Percentiles rank a stretch among this genome's conserved stretches.
Conservation (phyloP, 371 early-diverging fungal species). For the Mucor lusitanicus region DNA sequence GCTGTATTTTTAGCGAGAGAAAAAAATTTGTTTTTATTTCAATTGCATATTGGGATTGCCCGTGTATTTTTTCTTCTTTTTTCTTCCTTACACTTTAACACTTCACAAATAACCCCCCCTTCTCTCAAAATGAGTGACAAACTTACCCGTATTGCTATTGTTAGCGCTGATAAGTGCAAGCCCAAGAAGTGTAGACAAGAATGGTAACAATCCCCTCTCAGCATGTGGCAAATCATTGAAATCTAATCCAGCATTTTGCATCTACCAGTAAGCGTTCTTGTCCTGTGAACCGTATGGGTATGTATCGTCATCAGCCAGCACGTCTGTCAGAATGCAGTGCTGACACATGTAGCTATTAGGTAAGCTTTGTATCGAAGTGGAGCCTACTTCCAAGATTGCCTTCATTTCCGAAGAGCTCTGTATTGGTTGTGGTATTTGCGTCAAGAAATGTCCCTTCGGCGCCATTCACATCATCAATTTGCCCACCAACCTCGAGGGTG, state of each 20-base stretch:
- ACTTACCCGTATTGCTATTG: slow-evolving; percentile 95
- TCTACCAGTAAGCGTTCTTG: slow-evolving; percentile 76
- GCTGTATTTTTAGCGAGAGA: neutral
- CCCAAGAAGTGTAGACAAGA: slow-evolving; percentile 99
- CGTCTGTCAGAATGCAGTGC: neutral
- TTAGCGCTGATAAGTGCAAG: slow-evolving; percentile 97
- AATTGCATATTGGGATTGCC: slow-evolving; percentile 8
- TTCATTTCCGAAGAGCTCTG: slow-evolving; percentile 97
- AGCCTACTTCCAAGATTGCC: slow-evolving; percentile 82
- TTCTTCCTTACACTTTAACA: slow-evolving; percentile 18
- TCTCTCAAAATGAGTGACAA: slow-evolving; percentile 65
- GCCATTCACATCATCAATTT: slow-evolving; percentile 99
- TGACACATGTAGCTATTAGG: slow-evolving; percentile 52
- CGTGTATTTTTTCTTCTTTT: slow-evolving; percentile 8
- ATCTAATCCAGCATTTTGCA: neutral
- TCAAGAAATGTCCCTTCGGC: slow-evolving; percentile 99
- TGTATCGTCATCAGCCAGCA: slow-evolving; percentile 5
- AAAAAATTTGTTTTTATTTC: slow-evolving; percentile 13
- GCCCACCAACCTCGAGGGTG: slow-evolving; percentile 96
- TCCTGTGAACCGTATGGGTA: slow-evolving; percentile 86
- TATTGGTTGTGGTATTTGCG: slow-evolving; percentile 99
- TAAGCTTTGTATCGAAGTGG: slow-evolving; percentile 96
- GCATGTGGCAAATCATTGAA: neutral
- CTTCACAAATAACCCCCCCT: slow-evolving; percentile 13
- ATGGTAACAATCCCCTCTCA: slow-evolving; percentile 90